phyloP scores from a whole-genome alignment of 805 yeast species.

The Candida multigemmis region DNA sequence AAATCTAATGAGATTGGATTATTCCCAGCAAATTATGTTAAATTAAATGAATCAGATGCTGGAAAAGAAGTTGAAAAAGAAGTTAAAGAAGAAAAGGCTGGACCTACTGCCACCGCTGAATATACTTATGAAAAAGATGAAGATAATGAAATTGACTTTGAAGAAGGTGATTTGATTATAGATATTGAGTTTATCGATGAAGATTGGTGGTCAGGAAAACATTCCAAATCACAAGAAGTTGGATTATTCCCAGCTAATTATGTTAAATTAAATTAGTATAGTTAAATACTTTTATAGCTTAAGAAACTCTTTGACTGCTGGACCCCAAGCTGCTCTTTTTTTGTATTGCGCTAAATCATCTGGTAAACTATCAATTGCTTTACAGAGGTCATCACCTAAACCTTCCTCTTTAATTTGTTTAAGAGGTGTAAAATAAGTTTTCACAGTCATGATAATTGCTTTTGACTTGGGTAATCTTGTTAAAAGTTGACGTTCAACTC shows the following conservation, averaged over 20 bases:
- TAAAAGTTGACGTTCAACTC: conserved; percentile 29
- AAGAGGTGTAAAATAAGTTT: conserved; percentile 28
- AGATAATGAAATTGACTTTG: conserved; percentile 81
- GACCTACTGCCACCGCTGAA: conserved; percentile 50
- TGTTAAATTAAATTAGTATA: conserved; percentile 33
- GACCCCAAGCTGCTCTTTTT: conserved; percentile 28
- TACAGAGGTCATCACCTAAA: conserved; percentile 15
- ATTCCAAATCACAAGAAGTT: conserved; percentile 54
- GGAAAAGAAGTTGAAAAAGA: conserved; percentile 1
- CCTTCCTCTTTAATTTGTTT: conserved; percentile 21
- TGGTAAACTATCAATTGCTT: conserved; percentile 28
- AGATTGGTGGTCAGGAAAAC: conserved; percentile 95
- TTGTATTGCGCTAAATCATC: conserved; percentile 30
- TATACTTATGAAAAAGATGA: conserved; percentile 86
- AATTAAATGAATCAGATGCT: conserved; percentile 16
- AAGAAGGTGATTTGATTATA: conserved; percentile 72
- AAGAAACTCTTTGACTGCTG: conserved; percentile 20
- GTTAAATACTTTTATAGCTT: conserved; percentile 1
- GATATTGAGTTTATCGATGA: conserved; percentile 87
- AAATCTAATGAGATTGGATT: conserved; percentile 41
- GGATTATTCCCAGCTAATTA: conserved; percentile 91
- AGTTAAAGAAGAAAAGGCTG: conserved; percentile 6
- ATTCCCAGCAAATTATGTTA: conserved; percentile 50
- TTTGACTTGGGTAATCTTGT: conserved; percentile 25
- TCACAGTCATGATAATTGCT: conserved; percentile 26